Conservation (phyloP, 129 eudicot genomes). For the Lonicera japonica region DNA sequence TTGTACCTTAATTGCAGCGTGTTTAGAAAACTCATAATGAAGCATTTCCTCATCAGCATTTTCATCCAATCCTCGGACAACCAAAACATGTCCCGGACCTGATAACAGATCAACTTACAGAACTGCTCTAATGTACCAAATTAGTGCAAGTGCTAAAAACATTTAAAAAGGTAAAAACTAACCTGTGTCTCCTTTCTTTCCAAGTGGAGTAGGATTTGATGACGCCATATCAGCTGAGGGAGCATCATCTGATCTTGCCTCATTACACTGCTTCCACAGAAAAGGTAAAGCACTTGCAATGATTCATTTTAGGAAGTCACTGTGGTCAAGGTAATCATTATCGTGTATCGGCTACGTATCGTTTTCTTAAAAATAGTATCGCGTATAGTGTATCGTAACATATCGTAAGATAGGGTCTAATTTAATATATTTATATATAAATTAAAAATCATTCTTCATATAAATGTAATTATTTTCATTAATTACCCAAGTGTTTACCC, state of each 20-base stretch:
- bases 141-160: conserved; percentile 2
- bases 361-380: too few species aligned
- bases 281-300: neutral
- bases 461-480: too few species aligned
- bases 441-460: too few species aligned
- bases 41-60: conserved; percentile 99
- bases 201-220: conserved; percentile 47
- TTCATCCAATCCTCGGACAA: conserved; percentile 96
- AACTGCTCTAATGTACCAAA: conserved; percentile 1
- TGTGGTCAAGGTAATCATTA: too few species aligned
- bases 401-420: too few species aligned
- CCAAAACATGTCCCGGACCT: conserved; percentile 99
- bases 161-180: conserved; percentile 13
- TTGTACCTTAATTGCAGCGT: conserved; percentile 83
- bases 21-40: conserved; percentile 96
- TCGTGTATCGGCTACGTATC: too few species aligned
- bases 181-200: conserved; percentile 92
- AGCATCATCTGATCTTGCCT: conserved; percentile 88
- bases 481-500: too few species aligned
- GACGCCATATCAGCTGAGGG: conserved; percentile 89
- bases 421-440: too few species aligned
- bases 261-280: conserved; percentile 63
- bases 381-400: too few species aligned
- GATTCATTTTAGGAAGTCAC: neutral
- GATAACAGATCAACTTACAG: conserved; percentile 16